These are phyloP conservation scores for Saccharomycopsis guyanensis DNA, from an alignment of 805 yeast species.

Conservation along the genomic window DNA sequence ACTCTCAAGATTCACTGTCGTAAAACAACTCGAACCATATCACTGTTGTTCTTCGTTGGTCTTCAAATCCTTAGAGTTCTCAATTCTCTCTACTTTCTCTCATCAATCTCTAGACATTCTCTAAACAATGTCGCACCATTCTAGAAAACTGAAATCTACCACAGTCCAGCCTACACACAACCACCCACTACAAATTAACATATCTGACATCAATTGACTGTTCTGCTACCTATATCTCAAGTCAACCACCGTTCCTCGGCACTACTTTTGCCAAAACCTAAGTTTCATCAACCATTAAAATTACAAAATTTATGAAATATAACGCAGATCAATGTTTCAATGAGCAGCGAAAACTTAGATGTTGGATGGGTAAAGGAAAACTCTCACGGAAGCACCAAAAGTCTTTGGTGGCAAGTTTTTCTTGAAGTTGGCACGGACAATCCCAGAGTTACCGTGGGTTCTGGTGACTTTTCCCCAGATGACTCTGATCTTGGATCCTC, in stretches of 20 bases:
- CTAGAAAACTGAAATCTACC: too few relatives aligned
- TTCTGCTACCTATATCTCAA: too few relatives aligned
- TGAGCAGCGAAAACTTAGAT: too few relatives aligned
- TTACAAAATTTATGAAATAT: slow-evolving; percentile 4
- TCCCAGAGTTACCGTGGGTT: slow-evolving; percentile 98
- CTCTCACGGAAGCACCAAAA: slow-evolving; percentile 98
- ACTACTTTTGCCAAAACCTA: slow-evolving; percentile 7
- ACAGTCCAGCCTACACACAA: too few relatives aligned
- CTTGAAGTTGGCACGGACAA: slow-evolving; percentile 98
- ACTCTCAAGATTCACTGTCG: too few relatives aligned
- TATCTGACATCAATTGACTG: too few relatives aligned
- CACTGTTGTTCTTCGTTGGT: too few relatives aligned
- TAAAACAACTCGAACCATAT: too few relatives aligned
- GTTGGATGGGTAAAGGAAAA: slow-evolving; percentile 99
- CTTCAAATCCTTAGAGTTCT: too few relatives aligned
- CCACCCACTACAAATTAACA: too few relatives aligned
- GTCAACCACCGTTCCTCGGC: too few relatives aligned
- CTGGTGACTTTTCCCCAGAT: slow-evolving; percentile 99
- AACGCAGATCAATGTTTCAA: not conserved
- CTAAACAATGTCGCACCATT: too few relatives aligned
- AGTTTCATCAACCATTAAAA: slow-evolving; percentile 16
- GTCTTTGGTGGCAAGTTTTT: slow-evolving; percentile 99
- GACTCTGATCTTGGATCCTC: slow-evolving; percentile 99
- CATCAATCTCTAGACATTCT: not conserved
- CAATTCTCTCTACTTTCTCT: not conserved